Evolutionary conservation across 164 flowering plant species (phyloP).

Genomic region (Vitis rotundifolia): DNA sequence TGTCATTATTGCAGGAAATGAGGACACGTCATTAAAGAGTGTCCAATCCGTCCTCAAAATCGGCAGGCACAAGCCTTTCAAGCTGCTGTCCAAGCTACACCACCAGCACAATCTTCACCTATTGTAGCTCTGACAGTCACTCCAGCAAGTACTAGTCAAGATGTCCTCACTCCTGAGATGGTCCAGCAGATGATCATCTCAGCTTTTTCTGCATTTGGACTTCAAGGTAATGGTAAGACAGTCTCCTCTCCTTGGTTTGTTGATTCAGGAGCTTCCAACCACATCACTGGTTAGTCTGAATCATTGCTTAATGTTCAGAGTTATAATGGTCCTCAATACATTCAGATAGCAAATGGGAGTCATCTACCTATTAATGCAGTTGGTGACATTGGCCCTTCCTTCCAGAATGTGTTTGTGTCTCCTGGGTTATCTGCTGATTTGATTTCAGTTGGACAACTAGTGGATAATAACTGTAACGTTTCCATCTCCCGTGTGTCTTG

Average conservation of each 20-base stretch:
- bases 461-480: constrained; percentile 3
- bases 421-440: background rate
- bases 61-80: too few relatives aligned
- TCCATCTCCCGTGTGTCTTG: background rate
- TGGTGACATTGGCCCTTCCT: background rate
- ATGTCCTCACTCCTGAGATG: background rate
- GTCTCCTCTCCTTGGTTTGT: background rate
- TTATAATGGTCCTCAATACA: background rate
- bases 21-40: too few relatives aligned
- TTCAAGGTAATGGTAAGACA: background rate
- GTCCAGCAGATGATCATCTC: constrained; percentile 3
- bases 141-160: background rate
- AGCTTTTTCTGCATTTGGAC: background rate
- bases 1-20: too few relatives aligned
- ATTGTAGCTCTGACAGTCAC: background rate
- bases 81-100: too few relatives aligned
- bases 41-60: too few relatives aligned
- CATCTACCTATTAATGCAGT: too few relatives aligned
- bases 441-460: constrained; percentile 8
- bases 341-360: too few relatives aligned
- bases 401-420: background rate
- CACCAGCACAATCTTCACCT: too few relatives aligned
- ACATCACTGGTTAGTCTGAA: background rate
- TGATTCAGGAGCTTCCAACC: constrained; percentile 6
- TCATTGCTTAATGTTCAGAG: background rate